Evolutionary conservation across 2,329 filamentous ascomycete genomes (phyloP), one percentile per base, ranked within the genome.

Genomic region (Talaromyces sp.): DNA sequence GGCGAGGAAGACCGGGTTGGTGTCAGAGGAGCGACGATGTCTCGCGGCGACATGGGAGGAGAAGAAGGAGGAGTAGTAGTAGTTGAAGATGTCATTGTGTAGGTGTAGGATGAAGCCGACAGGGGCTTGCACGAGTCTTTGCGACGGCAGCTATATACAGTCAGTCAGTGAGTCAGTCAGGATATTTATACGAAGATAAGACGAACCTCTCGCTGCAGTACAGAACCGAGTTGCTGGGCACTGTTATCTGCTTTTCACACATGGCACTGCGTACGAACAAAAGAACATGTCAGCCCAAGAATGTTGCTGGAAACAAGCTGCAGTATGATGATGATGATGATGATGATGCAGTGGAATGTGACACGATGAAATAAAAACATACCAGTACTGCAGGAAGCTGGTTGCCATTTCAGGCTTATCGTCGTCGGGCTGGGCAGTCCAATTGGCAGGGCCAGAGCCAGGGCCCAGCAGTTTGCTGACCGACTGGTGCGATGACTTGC

Each of bases 131-230:
- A 69, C 11, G 75, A 75, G 69, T 80, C 77, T 67, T 77, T 79
- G 65, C 76, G 76, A 60, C 75, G 76, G 66, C 78, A 80, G 66
- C 77, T 79, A 62, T 46, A 60, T 17, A 51, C 62, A 38, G 50
- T 46, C 48, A 35, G 57, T 41, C 10, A 32, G 38, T n/a, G 59
- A 46, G 9, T 14, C 10, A 32, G 38, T n/a, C 58, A 46, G 9
- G 9, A 3, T 3, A 52, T 29, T 3, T 50, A 3, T 50, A 56
- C 46, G 58, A 29, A 52, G 29, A 61, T 55, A 38, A 54, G 70
- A 78, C 69, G 35, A 79, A 87, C 84, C 81, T 81, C 77, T 87
- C 83, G 56, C 84, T 87, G 75, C 85, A 88, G 70, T 88, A 88
- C 51, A 88, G 76, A 46, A 86, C 78, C 17, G 79, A 79, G 68